Percentiles rank a stretch among this genome's conserved stretches.
Evolutionary conservation across 1,139 yeast species (phyloP).

Genomic region (Kodamaea sp.): DNA sequence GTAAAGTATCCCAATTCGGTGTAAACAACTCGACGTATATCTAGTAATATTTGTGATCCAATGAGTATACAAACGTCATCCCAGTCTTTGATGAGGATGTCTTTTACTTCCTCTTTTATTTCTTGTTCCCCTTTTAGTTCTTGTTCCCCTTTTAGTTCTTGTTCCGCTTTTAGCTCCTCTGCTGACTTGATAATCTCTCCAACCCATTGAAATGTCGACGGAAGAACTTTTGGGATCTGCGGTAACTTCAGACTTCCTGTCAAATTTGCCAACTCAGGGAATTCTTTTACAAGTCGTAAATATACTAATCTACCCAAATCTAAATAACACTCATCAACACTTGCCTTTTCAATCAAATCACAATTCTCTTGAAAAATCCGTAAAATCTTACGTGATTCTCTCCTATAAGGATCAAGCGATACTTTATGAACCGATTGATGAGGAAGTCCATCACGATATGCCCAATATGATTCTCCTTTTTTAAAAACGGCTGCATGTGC

Average conservation of each 20-base stretch:
- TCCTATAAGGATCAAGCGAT: constrained; percentile 82
- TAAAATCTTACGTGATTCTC: constrained; percentile 80
- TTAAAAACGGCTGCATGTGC: constrained; percentile 95
- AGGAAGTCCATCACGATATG: constrained; percentile 48
- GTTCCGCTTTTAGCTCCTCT: too few species aligned
- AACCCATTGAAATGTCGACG: constrained; percentile 24
- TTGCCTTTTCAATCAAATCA: constrained; percentile 82
- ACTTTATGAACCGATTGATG: constrained; percentile 64
- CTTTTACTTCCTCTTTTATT: constrained; percentile 2
- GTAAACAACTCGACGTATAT: constrained; percentile 52
- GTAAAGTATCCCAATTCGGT: constrained; percentile 73
- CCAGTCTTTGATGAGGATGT: constrained; percentile 56
- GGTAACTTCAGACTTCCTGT: constrained; percentile 42
- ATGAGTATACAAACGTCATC: constrained; percentile 71
- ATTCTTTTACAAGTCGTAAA: constrained; percentile 18
- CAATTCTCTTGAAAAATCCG: constrained; percentile 53
- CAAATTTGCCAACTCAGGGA: constrained; percentile 23
- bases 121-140: constrained; percentile 9
- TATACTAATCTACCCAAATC: constrained; percentile 61
- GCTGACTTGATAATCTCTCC: constrained; percentile 8
- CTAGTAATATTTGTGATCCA: constrained; percentile 57
- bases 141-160: too few species aligned
- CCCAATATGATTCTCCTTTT: constrained; percentile 84
- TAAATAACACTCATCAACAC: constrained; percentile 89
- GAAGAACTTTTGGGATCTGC: constrained; percentile 44